Base-by-base conservation (phyloP, 1,284 basidiomycete genomes). In the Puccinia sorghi region DNA sequence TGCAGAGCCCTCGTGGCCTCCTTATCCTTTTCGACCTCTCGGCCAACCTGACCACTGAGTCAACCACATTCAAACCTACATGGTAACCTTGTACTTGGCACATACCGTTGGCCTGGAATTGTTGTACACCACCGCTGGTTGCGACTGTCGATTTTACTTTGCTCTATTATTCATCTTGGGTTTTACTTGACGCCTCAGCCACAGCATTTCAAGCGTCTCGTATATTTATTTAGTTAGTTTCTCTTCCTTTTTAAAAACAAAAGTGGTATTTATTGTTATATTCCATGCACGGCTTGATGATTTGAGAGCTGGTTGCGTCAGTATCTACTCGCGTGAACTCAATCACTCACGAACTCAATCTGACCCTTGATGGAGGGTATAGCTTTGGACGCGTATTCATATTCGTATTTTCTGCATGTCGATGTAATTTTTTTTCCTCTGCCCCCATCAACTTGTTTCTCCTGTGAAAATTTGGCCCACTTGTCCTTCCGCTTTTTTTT, bases 1-100 rank as follows among this genome's bases (percentile, higher is more conserved):
- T 22, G 59, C 64, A 22, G 72, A 59, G 20, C 59, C 15, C 59
- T 64, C 27, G 25, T 75, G 72, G 72, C 72, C 72, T 20, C 72
- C 72, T 50, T 63, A 75, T 66, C 72, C 72, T 41, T 75, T 75
- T 52, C 72, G 72, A n/a, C 72, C 72, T 22, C 43, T 63, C 37
- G 37, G 25, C 12, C 22, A 73, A 56, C 72, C 4, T 20, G 37
- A n/a, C 15, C 32, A 39, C 27, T 41, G 59, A 61, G 32, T 61
- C 11, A 12, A 7, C 2, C 1, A 32, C 32, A 41, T 61, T 61
- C 11, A 20, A 32, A 61, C 17, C 37, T 20, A 32, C 8, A 12
- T 57, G 6, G 0, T 57, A 27, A 25, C 32, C 32, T 57, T 57
- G n/a, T 57, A 57, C 27, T 32, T 57, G 56, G 12, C 56, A 57